Percentiles rank a stretch among this genome's conserved stretches.
phyloP scores from a whole-genome alignment of 176 grass and related monocot genomes.

The Chrysopogon serrulatus region DNA sequence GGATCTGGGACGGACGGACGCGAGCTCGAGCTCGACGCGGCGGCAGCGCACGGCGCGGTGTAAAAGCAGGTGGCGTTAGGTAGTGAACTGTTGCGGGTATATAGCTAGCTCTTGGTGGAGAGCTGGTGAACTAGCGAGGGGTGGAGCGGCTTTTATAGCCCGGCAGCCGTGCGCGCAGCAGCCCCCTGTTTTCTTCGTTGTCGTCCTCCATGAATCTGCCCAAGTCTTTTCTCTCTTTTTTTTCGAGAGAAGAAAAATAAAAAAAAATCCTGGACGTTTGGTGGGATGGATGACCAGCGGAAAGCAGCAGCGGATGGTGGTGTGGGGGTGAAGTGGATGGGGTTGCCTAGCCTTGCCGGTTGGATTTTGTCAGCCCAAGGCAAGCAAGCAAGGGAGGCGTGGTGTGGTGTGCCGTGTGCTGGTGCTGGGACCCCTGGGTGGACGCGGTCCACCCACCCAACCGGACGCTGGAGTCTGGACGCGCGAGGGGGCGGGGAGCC shows the following conservation, averaged over 20 bases:
- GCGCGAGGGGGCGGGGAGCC: neutral
- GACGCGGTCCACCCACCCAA: conserved; percentile 4
- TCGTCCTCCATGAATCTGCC: neutral
- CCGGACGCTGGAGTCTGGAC: neutral
- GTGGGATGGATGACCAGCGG: conserved; percentile 35
- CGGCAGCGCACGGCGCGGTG: neutral
- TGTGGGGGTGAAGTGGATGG: neutral
- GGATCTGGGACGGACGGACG: conserved; percentile 7
- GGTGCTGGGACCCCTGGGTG: neutral
- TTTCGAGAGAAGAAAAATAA: neutral
- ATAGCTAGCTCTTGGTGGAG: conserved; percentile 54
- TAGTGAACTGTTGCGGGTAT: neutral
- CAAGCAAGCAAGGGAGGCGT: too few species aligned
- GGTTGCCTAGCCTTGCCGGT: neutral
- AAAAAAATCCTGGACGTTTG: neutral
- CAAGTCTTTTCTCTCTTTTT: neutral
- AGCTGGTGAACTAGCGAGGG: conserved; percentile 39
- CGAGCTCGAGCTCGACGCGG: neutral
- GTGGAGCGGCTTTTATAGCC: conserved; percentile 35
- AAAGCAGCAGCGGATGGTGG: neutral
- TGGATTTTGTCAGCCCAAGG: neutral
- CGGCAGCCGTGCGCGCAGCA: neutral
- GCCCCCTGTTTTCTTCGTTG: neutral
- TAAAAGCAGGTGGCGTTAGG: neutral
- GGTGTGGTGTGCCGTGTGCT: neutral